Evolutionary conservation across 306 rosid species (phyloP).

Genomic region (Cicer arietinum): DNA sequence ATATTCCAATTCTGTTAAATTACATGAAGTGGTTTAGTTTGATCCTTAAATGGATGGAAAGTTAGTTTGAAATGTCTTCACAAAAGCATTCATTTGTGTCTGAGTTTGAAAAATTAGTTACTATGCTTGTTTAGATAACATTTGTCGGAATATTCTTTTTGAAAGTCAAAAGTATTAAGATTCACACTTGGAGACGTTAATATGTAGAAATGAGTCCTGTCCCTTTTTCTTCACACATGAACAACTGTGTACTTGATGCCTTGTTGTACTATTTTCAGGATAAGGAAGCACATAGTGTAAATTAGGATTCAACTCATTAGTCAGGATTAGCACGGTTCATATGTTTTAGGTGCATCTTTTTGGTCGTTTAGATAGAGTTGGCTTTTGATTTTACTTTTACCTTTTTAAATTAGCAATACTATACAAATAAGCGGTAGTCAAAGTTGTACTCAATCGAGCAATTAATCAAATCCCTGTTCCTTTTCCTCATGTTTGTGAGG

Average conservation of each 20-base stretch:
- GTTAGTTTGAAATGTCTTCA: not conserved
- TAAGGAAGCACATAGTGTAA: not conserved
- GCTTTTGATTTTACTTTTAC: conserved; percentile 24
- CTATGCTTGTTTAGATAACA: not conserved
- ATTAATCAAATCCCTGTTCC: conserved; percentile 6
- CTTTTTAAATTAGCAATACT: not conserved
- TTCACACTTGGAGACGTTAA: not conserved
- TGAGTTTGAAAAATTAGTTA: not conserved
- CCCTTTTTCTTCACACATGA: not conserved
- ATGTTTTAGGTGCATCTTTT: conserved; percentile 26
- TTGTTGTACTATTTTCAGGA: not conserved
- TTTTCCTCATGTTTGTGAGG: conserved; percentile 24
- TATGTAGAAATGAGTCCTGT: not conserved
- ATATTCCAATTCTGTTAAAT: not conserved
- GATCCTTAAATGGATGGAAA: conserved; percentile 4
- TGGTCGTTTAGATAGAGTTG: conserved; percentile 11
- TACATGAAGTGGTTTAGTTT: conserved; percentile 1
- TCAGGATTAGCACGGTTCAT: conserved; percentile 3
- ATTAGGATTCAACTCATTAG: conserved; percentile 18
- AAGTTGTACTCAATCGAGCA: conserved; percentile 10
- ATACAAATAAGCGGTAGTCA: not conserved
- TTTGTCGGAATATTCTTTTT: not conserved
- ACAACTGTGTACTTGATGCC: conserved; percentile 1
- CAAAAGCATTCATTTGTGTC: conserved; percentile 8
- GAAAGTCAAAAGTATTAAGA: not conserved